Base-by-base conservation (phyloP, 2,329 filamentous ascomycete genomes). In the Corniculantispora saksenae region DNA sequence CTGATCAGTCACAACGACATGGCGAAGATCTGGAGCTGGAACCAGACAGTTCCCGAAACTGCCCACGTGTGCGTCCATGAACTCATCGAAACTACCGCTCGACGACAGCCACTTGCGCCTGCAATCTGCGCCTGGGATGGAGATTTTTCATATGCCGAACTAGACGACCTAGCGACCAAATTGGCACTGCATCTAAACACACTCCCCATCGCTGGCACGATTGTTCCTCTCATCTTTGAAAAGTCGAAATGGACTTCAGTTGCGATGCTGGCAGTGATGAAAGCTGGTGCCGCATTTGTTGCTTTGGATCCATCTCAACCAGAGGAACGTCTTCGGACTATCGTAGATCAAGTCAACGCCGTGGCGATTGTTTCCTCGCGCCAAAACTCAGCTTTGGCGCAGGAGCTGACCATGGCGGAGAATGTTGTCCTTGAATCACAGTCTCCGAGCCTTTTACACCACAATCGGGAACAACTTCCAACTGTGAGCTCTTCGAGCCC, bases 281-380 rank as follows among this genome's bases (percentile, higher is more conserved):
- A 67, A 29, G 32, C 66, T 25, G 66, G 66, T 15, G 60, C 60
- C 3, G 64, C 66, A 1, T 67, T 67, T 63, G 70, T 74, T 5
- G 67, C 69, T 19, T 64, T 73, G 15, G 66, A 67, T 17, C 64
- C 66, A 12, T 47, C 17, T 23, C 55, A 45, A 8, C 55, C 55
- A 13, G 55, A 58, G 21, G 38, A 19, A 29, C 55, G 53, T 38
- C 53, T 56, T 6, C 29, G 35, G 3, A 12, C 29, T 29, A n/a
- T 56, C 12, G 29, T 19, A 6, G 23, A 3, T 15, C 53, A 56
- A 56, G 53, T 56, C 1, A 25, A 40, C 8, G 53, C 53, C 12
- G 23, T 17, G 5, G 53, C 38, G 7, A 56, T 56, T 3, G 53
- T 32, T 32, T 32, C 32, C 32, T 32, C 32, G 5, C 6, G 32